Evolutionary conservation across 257 asterid genomes (phyloP), one percentile per base, ranked within the genome.

Genomic region (Verbascum thapsus): DNA sequence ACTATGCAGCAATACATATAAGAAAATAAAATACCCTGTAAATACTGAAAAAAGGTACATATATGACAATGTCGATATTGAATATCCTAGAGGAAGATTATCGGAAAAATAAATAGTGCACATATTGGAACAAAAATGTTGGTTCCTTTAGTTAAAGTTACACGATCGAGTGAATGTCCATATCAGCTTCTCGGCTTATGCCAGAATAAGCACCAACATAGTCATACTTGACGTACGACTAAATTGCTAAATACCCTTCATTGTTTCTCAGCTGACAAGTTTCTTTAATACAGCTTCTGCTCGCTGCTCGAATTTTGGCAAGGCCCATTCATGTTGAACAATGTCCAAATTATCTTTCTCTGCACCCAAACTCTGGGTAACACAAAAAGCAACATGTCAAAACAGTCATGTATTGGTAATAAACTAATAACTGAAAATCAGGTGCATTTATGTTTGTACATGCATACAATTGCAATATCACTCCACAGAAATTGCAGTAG

Each of bases 231-330:
- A n/a, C n/a, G n/a, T n/a, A n/a, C n/a, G n/a, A n/a, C n/a, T n/a
- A n/a, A 17, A 19, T 19, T 18, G 51, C 45, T 44, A 10, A 23
- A 26, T 22, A 20, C 39, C 32, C 43, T 26, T 26, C 12, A 30
- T 61, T 75, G 63, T 37, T 45, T 67, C 49, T 81, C 72, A 77
- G 51, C 59, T 61, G 37, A 85, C 73, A 22, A 87, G 92, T 67
- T 80, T 85, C 88, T 79, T 82, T 68, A 90, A 62, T n/a, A 74
- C 88, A 35, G 92, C 83, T 82, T 81, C 92, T 32, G 97, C 97
- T 60, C 97, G 86, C 78, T 81, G 91, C 87, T 90, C 97, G 57
- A 87, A 80, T 62, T 78, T 90, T 35, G 97, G 96, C 47, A 90
- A 74, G 58, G 82, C 95, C 96, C 97, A 90, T 0, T 90, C 97